phyloP scores from a whole-genome alignment of 805 yeast genomes.

The Kazachstania viticola region DNA sequence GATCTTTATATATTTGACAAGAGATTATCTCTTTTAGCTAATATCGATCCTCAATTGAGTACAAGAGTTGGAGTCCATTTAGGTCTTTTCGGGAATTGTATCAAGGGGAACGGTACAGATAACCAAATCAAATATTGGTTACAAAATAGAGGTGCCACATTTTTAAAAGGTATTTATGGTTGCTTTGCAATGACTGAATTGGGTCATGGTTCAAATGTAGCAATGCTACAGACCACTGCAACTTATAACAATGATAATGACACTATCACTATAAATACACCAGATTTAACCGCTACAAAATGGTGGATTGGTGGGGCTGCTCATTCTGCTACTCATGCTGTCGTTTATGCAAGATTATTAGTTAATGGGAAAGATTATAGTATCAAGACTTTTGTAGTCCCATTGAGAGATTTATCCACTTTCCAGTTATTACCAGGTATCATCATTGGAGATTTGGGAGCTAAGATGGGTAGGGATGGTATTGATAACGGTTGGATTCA shows the following conservation, averaged over 20 bases:
- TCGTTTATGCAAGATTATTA: slow-evolving; percentile 74
- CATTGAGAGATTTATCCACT: slow-evolving; percentile 56
- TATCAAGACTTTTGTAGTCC: slow-evolving; percentile 85
- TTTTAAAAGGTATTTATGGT: slow-evolving; percentile 57
- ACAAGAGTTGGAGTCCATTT: slow-evolving; percentile 83
- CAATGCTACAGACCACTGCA: slow-evolving; percentile 88
- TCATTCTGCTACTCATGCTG: slow-evolving; percentile 79
- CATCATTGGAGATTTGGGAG: slow-evolving; percentile 82
- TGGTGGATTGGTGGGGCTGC: slow-evolving; percentile 99
- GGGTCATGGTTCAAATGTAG: slow-evolving; percentile 91
- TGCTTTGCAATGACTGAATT: slow-evolving; percentile 91
- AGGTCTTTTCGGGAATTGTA: slow-evolving; percentile 71
- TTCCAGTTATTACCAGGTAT: slow-evolving; percentile 73
- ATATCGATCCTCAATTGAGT: slow-evolving; percentile 67
- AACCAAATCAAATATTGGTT: slow-evolving; percentile 83
- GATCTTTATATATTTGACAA: slow-evolving; percentile 36
- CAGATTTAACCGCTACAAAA: slow-evolving; percentile 85
- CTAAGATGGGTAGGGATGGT: slow-evolving; percentile 93
- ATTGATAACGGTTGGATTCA: slow-evolving; percentile 97
- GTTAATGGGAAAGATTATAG: slow-evolving; percentile 82
- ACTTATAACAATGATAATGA: slow-evolving; percentile 55
- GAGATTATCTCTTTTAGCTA: slow-evolving; percentile 45
- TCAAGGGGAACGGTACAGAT: slow-evolving; percentile 79
- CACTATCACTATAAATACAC: slow-evolving; percentile 70
- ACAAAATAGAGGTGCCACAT: slow-evolving; percentile 48